phyloP scores from a whole-genome alignment of 208 protist genomes.

The Leishmania gerbilli region DNA sequence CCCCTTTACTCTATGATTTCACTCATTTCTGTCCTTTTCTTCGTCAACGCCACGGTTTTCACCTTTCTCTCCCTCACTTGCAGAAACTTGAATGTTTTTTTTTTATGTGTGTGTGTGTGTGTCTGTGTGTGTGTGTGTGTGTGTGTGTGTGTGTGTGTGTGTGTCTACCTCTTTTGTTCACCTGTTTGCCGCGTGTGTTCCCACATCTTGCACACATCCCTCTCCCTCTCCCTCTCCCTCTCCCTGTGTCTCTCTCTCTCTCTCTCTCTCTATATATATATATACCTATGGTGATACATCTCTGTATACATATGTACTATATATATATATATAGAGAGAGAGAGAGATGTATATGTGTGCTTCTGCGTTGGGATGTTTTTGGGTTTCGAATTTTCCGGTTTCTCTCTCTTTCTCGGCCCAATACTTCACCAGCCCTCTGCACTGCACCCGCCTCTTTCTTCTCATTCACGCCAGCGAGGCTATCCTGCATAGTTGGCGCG shows the following conservation, averaged over 20 bases:
- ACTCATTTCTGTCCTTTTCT: not conserved
- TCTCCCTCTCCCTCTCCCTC: not conserved
- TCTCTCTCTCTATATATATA: too few species aligned
- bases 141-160: not conserved
- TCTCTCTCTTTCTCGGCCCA: not conserved
- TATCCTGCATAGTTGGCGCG: not conserved
- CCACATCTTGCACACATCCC: not conserved
- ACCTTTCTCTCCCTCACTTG: not conserved
- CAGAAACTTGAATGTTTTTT: not conserved
- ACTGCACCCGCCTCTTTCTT: not conserved
- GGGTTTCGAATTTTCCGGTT: not conserved
- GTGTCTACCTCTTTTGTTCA: not conserved
- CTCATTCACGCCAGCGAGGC: not conserved
- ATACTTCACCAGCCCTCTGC: not conserved
- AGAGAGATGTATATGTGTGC: not conserved
- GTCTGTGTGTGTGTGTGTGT: not conserved
- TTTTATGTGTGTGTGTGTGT: not conserved
- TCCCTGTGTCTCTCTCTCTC: not conserved
- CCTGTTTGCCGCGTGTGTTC: not conserved
- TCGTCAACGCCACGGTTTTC: too few species aligned
- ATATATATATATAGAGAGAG: not conserved
- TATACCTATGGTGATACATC: not conserved
- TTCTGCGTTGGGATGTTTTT: not conserved
- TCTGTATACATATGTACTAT: not conserved
- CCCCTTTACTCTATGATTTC: not conserved